Percentiles rank a stretch among this genome's conserved stretches.
Evolutionary conservation across 768 basidiomycete species (phyloP).

Genomic region (Hygrophorus russula): DNA sequence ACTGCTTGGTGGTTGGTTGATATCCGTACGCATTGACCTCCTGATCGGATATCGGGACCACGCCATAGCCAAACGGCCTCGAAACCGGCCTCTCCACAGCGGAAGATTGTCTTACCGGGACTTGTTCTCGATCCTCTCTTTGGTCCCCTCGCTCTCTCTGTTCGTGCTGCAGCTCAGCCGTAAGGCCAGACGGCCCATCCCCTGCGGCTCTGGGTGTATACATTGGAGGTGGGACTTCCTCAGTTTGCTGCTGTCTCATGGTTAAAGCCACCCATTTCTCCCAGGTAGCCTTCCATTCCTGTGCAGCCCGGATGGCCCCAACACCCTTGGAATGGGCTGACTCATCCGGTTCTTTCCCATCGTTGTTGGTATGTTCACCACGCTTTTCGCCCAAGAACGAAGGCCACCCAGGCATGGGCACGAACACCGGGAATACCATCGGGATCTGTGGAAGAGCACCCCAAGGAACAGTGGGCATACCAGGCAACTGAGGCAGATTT

Average conservation of each 20-base stretch:
- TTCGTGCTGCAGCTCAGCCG: no score
- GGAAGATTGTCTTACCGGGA: conserved; percentile 14
- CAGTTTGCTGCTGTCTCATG: conserved; percentile 31
- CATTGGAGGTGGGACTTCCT: conserved; percentile 56
- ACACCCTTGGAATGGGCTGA: conserved; percentile 26
- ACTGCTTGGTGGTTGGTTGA: conserved; percentile 36
- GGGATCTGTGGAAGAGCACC: conserved; percentile 54
- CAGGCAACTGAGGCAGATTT: conserved; percentile 53
- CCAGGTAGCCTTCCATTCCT: conserved; percentile 61
- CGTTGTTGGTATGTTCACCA: conserved; percentile 15
- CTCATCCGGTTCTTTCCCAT: conserved; percentile 19
- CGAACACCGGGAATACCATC: conserved; percentile 70
- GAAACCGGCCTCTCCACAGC: conserved; percentile 20
- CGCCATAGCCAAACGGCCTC: conserved; percentile 33
- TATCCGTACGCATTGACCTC: conserved; percentile 64
- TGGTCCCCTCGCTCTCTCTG: conserved; percentile 3
- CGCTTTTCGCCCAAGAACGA: conserved; percentile 44
- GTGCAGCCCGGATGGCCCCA: conserved; percentile 36
- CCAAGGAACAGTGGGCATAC: conserved; percentile 56
- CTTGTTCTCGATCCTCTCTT: conserved; percentile 11
- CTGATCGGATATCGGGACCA: conserved; percentile 42
- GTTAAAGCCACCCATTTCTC: conserved; percentile 62
- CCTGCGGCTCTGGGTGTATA: conserved; percentile 53
- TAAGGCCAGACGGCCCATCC: conserved; percentile 9
- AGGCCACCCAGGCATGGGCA: conserved; percentile 57